Base-by-base conservation (phyloP, 495 filamentous ascomycete genomes). In the Glonium stellatum region DNA sequence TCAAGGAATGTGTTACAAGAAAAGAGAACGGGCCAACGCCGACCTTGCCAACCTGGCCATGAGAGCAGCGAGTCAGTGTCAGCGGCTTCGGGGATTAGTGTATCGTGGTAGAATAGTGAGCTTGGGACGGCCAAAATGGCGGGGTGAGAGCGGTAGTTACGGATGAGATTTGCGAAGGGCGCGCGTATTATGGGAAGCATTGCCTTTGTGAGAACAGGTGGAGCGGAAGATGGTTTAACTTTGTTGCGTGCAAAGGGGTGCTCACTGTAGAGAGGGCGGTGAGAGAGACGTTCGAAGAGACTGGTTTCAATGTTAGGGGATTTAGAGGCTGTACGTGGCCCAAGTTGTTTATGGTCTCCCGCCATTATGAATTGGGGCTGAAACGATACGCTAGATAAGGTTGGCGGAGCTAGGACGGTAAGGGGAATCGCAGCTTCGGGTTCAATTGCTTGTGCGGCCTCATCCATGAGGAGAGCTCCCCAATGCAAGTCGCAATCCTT, bases 61-160 rank as follows among this genome's bases (percentile, higher is more conserved):
- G 59, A 48, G 11, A 68, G 56, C 3, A 81, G 60, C 10, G 70
- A 61, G 23, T 71, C 57, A 10, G 71, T 72, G 19, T 72, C 58
- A 12, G 58, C 42, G 19, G 78, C 78, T 61, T 79, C 75, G 0
- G 79, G 72, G 10, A 79, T 71, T 1, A 84, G 71, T 0, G 79
- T 83, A 60, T 83, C 76, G 61, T 72, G 48, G 63, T 84, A 84
- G 65, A 82, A 83, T 13, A 82, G 71, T 0, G 70, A 59, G 8
- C 76, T 80, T 5, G 80, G 79, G 15, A 80, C 70, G 1, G 79
- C 76, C 21, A 84, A 67, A 61, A 84, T 82, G 47, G 81, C 74
- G 3, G 79, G 77, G 61, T 84, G 81, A 19, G 80, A 82, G 49
- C 81, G 77, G 65, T 83, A 83, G 63, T 84, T 84, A n/a, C 77